A percentile compares a stretch with the other conserved stretches of the same genome.
phyloP scores from a whole-genome alignment of 495 filamentous ascomycete species.

The Neurospora sp. region DNA sequence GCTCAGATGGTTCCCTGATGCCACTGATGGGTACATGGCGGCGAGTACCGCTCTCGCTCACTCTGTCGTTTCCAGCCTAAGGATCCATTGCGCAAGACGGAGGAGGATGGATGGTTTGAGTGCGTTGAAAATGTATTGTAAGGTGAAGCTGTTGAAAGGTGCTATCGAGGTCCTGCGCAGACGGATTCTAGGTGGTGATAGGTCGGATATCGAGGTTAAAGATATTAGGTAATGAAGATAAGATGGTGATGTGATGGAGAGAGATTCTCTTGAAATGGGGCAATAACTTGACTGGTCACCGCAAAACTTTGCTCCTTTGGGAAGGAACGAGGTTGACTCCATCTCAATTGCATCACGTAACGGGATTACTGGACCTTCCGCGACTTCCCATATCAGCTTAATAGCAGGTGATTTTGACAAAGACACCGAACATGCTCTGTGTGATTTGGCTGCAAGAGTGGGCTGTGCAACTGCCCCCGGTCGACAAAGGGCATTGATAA shows the following conservation, averaged over 20 bases:
- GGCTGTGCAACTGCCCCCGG: too few relatives aligned
- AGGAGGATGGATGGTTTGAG: neutral
- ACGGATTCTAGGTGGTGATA: neutral
- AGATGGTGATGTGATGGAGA: neutral
- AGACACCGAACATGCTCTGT: too few relatives aligned
- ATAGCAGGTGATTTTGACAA: neutral
- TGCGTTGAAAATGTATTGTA: neutral
- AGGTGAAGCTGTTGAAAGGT: neutral
- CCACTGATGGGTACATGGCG: neutral
- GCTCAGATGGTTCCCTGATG: neutral
- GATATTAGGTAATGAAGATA: neutral
- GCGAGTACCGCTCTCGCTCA: neutral
- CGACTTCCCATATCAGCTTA: neutral
- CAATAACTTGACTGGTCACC: neutral
- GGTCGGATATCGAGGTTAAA: neutral
- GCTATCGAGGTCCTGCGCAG: neutral
- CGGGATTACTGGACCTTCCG: neutral
- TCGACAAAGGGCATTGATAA: neutral
- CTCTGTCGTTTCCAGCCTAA: neutral
- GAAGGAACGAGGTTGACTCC: neutral
- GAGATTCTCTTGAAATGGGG: neutral
- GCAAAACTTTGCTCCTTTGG: neutral
- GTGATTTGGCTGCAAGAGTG: too few relatives aligned
- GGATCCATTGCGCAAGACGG: neutral
- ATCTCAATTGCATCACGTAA: neutral